Conservation (phyloP, 306 rosid genomes). For the Cicer pinnatifidum region DNA sequence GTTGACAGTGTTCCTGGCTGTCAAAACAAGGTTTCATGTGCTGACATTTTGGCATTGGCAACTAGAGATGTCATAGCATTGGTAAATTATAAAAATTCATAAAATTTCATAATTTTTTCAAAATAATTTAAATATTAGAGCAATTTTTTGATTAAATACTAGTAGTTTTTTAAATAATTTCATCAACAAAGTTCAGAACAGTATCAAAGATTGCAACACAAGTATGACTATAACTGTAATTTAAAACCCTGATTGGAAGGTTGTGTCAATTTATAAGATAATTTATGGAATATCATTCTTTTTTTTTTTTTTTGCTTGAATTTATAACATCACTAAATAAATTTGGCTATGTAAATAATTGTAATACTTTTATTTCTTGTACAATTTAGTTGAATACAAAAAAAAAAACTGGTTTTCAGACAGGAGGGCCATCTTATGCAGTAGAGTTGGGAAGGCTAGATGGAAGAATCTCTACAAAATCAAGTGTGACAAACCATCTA, state of each 20-base stretch:
- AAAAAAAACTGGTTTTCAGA: slow-evolving; percentile 51
- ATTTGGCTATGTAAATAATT: neutral
- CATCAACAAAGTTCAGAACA: too few relatives aligned
- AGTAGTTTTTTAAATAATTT: too few relatives aligned
- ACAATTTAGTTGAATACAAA: neutral
- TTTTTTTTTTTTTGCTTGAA: neutral
- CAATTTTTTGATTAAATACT: too few relatives aligned
- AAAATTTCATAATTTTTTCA: too few relatives aligned
- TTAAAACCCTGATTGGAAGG: neutral
- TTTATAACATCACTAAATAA: neutral
- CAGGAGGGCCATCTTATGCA: slow-evolving; percentile 80
- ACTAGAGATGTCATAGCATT: slow-evolving; percentile 72
- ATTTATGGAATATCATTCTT: neutral
- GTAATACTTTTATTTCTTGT: neutral
- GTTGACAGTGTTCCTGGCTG: slow-evolving; percentile 71
- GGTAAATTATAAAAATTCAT: slow-evolving; percentile 51
- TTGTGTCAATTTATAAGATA: neutral
- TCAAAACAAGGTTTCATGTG: slow-evolving; percentile 84
- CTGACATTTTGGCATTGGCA: slow-evolving; percentile 92
- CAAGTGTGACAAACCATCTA: slow-evolving; percentile 63
- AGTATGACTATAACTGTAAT: too few relatives aligned
- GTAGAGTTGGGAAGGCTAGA: slow-evolving; percentile 85
- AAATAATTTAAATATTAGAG: too few relatives aligned
- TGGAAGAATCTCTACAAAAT: slow-evolving; percentile 67
- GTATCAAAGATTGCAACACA: too few relatives aligned